Base-by-base conservation (phyloP, 768 basidiomycete species). In the Leccinum imitatum region DNA sequence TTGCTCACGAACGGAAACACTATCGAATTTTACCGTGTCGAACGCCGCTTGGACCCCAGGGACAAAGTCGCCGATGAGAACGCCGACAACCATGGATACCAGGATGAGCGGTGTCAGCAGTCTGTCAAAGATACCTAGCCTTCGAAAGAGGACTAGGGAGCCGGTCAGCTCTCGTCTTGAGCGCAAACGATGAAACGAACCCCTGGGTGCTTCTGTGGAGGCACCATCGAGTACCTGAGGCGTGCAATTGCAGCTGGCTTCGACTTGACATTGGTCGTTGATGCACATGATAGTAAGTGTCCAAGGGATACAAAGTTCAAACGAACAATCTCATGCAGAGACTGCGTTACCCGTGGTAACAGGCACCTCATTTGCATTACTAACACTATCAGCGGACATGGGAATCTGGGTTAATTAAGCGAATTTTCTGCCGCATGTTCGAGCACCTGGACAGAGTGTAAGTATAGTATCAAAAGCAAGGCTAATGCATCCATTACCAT, bases 1-100 rank as follows among this genome's bases (percentile, higher is more conserved):
- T 30, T 6, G 82, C 90, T 75, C 71, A 93, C 91, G 91, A 50
- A 89, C 80, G 14, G 91, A 93, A 44, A 92, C 90, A 21, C 85
- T 82, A 58, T 87, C 70, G 63, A 91, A 84, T 52, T 80, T 81
- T 9, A 82, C 81, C 0, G 84, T 83, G 64, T 86, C 82, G 57
- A 91, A 86, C 0, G 86, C 85, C 9, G 75, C 65, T 58, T 86
- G 84, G 2, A 91, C 84, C 33, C 77, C 73, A 5, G 81, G 81
- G 2, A 80, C 86, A 57, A 82, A 91, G 55, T 84, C 83, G 3
- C 91, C 90, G 21, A 94, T 84, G 53, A 92, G 69, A 5, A 91
- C 85, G 1, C 90, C 91, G 19, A 87, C 62, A 54, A 93, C 81
- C 91, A 93, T 93, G 27, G 78, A 80, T 0, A 89, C 25, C 3